Base-by-base conservation (phyloP, 371 early-diverging fungal species). In the Globomyces sp. region DNA sequence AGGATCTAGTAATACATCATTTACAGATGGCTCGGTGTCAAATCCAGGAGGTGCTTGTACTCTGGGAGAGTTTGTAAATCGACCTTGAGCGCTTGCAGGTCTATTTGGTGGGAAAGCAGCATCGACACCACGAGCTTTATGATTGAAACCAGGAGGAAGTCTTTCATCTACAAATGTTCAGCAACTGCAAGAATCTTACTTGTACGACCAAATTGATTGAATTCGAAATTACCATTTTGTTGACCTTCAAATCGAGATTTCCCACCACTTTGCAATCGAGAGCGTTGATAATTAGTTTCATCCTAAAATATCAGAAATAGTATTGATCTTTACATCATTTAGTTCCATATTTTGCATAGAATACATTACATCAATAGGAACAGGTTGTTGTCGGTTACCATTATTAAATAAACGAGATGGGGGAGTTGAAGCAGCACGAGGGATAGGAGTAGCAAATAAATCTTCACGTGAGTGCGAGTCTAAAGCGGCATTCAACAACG, bases 331-430 rank as follows among this genome's bases (percentile, higher is more conserved):
- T 9, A 74, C 43, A n/a, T 71, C 62, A 34, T 72, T 71, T n/a
- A 64, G 71, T 3, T 69, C 47, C 40, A 98, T 94, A 69, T 93
- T 89, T 11, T 87, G 81, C 72, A 89, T 89, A 48, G 94, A 92
- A 74, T 92, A 94, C 62, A 95, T 93, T n/a, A 89, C 90, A 69
- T 37, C 66, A 5, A 55, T 48, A 11, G 52, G 24, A 2, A 34
- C 61, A 65, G 64, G 57, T 39, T 58, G 11, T 39, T 50, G 6
- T 68, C 53, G 69, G 61, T 39, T 36, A 9, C 62, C 64, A 8
- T 57, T 58, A 70, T 61, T 66, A 58, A 73, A 72, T 66, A 72
- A 70, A 46, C 82, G 87, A 41, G 77, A 71, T 4, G 87, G 87
- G 24, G 87, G 87, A 0, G 86, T 85, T 0, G 86, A 85, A 3